These are phyloP conservation scores for Choanephora cucurbitarum DNA, from an alignment of 371 early-diverging fungal species.

Conservation along the genomic window DNA sequence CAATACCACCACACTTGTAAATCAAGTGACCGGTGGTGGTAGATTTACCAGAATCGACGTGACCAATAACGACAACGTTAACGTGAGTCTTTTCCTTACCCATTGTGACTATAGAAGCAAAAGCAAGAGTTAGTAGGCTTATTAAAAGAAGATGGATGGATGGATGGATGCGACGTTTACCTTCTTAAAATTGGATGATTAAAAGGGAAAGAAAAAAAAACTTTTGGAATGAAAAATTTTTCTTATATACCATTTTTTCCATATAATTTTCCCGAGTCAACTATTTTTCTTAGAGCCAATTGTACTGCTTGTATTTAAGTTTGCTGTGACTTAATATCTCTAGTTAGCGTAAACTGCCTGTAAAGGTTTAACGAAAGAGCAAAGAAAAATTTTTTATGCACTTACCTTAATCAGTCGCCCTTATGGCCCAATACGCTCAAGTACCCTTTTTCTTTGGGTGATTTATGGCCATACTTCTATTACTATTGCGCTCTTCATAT, in stretches of 20 bases:
- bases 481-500: too few relatives aligned
- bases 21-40: constrained; percentile 90
- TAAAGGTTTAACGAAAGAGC: too few relatives aligned
- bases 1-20: constrained; percentile 98
- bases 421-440: neutral
- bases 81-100: constrained; percentile 95
- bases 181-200: constrained; percentile 17
- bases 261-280: constrained; percentile 9
- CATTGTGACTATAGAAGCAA: constrained; percentile 50
- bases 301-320: neutral
- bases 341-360: too few relatives aligned
- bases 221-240: neutral
- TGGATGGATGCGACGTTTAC: constrained; percentile 4
- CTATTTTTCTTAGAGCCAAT: neutral
- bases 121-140: constrained; percentile 1
- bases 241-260: too few relatives aligned
- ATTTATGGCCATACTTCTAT: too few relatives aligned
- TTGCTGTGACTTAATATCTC: too few relatives aligned
- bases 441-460: neutral
- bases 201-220: constrained; percentile 16
- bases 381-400: too few relatives aligned
- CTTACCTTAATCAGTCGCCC: too few relatives aligned
- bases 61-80: constrained; percentile 99
- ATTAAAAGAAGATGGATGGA: constrained; percentile 11
- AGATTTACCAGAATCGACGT: constrained; percentile 93